Conservation (phyloP, 2,329 filamentous ascomycete species). For the Cladophialophora exuberans region DNA sequence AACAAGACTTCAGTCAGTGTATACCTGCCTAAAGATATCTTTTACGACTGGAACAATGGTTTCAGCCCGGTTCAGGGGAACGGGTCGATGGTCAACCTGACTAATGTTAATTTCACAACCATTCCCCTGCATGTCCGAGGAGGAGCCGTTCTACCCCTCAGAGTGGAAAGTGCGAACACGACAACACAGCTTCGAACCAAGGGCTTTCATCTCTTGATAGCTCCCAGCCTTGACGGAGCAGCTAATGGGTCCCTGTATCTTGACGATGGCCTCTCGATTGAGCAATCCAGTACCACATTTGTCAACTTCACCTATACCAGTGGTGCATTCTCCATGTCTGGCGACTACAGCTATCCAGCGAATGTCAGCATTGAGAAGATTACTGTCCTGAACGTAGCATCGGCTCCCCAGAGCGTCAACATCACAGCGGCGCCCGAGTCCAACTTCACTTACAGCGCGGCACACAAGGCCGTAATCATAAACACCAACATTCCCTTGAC, state of each 20-base stretch:
- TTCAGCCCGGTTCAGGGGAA: constrained; percentile 46
- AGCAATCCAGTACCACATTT: constrained; percentile 60
- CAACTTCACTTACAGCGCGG: constrained; percentile 24
- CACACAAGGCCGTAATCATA: constrained; percentile 34
- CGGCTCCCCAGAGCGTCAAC: constrained; percentile 14
- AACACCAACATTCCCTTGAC: constrained; percentile 33
- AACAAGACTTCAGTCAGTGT: constrained; percentile 56
- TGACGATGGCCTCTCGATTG: constrained; percentile 73
- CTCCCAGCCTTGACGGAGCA: constrained; percentile 63
- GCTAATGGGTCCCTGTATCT: constrained; percentile 73
- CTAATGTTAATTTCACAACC: constrained; percentile 51
- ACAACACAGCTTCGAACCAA: constrained; percentile 64
- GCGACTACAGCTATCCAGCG: constrained; percentile 56
- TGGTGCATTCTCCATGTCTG: constrained; percentile 55
- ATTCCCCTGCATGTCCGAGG: constrained; percentile 68
- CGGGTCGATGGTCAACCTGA: constrained; percentile 49
- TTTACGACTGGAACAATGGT: constrained; percentile 64
- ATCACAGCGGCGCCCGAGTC: constrained; percentile 15
- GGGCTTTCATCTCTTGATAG: constrained; percentile 72
- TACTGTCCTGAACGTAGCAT: constrained; percentile 38
- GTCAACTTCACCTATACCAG: constrained; percentile 63
- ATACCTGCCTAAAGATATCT: constrained; percentile 62
- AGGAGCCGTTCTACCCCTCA: constrained; percentile 63
- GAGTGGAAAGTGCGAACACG: constrained; percentile 58
- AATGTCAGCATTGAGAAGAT: constrained; percentile 40